Conservation (phyloP, 2,329 filamentous ascomycete species). For the Calonectria pteridis region DNA sequence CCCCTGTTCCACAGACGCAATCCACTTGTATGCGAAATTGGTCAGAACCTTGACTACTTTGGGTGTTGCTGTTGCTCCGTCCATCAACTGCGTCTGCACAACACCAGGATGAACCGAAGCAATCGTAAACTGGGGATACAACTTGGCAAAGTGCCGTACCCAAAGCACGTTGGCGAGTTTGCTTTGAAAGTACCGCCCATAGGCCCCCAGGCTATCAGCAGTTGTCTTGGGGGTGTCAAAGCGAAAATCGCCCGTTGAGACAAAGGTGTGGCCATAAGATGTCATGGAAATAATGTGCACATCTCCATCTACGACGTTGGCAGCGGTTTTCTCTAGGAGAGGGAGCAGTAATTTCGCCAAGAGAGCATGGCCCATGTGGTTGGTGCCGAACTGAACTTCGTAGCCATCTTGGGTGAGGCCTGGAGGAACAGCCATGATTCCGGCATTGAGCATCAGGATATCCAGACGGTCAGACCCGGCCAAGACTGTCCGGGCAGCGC, state of each 20-base stretch:
- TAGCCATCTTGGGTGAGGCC: constrained; percentile 58
- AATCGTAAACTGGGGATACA: constrained; percentile 25
- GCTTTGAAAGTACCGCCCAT: constrained; percentile 27
- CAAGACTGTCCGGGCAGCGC: constrained; percentile 53
- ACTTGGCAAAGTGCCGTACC: constrained; percentile 21
- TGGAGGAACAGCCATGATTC: constrained; percentile 53
- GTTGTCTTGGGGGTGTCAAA: constrained; percentile 46
- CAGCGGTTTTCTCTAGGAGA: constrained; percentile 45
- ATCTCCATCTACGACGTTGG: constrained; percentile 29
- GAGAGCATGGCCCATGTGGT: constrained; percentile 63
- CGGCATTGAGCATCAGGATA: constrained; percentile 56
- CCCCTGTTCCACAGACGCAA: constrained; percentile 48
- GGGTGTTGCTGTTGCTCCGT: constrained; percentile 23
- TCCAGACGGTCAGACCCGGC: constrained; percentile 51
- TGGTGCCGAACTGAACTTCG: constrained; percentile 62
- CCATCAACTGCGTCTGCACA: constrained; percentile 29
- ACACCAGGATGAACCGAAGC: constrained; percentile 27
- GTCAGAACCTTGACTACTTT: constrained; percentile 22
- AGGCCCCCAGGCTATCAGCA: constrained; percentile 20
- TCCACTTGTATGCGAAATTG: constrained; percentile 30
- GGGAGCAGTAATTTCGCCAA: constrained; percentile 55
- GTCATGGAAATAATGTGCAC: constrained; percentile 48
- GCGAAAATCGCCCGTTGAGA: constrained; percentile 41
- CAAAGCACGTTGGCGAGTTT: constrained; percentile 31
- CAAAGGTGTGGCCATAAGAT: constrained; percentile 41